These are phyloP conservation scores for Amanita rimosa DNA, from an alignment of 768 basidiomycete genomes.

Conservation along the genomic window DNA sequence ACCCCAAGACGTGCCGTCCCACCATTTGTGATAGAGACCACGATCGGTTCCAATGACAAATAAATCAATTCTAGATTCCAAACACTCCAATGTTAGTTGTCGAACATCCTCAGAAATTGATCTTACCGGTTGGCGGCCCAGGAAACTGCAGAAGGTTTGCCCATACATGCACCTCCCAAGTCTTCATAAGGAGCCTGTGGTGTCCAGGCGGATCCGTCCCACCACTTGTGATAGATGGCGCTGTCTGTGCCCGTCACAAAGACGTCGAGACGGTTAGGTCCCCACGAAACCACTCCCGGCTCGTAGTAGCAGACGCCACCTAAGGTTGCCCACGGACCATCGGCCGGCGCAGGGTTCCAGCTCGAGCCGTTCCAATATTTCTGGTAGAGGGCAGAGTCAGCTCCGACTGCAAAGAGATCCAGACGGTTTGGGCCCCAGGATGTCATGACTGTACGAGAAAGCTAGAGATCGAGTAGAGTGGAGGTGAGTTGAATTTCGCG, in stretches of 20 bases:
- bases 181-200: conserved; percentile 2
- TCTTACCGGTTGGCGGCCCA: too few relatives aligned
- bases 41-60: too few relatives aligned
- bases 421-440: too few relatives aligned
- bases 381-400: conserved; percentile 10
- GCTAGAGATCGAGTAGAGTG: too few relatives aligned
- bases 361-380: conserved; percentile 8
- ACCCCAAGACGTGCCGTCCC: neutral
- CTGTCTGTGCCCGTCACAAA: conserved; percentile 9
- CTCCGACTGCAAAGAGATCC: conserved; percentile 8
- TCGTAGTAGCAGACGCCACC: conserved; percentile 3
- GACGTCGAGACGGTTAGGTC: conserved; percentile 9
- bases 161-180: conserved; percentile 6
- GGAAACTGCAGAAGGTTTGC: neutral
- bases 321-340: neutral
- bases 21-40: neutral
- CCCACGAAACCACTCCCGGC: conserved; percentile 7
- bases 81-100: too few relatives aligned
- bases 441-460: too few relatives aligned
- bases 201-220: conserved; percentile 1
- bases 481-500: too few relatives aligned
- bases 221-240: conserved; percentile 9
- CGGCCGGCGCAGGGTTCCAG: neutral
- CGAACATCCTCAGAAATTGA: too few relatives aligned
- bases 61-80: too few relatives aligned